Percentiles rank a stretch among this genome's conserved stretches.
phyloP scores from a whole-genome alignment of 2,329 filamentous ascomycete species.

The Penicillium sp. region DNA sequence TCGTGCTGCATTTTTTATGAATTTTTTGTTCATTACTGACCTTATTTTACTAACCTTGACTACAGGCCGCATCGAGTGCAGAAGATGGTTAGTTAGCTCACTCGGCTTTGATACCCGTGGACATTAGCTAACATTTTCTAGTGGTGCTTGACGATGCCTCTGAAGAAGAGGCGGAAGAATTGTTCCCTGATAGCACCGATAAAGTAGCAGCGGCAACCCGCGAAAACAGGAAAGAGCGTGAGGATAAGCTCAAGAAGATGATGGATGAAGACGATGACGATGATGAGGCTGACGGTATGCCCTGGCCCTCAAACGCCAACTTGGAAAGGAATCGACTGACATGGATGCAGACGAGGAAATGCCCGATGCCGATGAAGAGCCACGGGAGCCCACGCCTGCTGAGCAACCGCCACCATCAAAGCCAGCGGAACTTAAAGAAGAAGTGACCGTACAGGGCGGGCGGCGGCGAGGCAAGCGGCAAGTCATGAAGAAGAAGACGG shows the following conservation, averaged over 20 bases:
- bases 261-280: conserved; percentile 60
- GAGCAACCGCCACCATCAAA: conserved; percentile 37
- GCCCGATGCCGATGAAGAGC: conserved; percentile 51
- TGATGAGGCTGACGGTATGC: conserved; percentile 34
- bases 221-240: conserved; percentile 59
- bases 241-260: conserved; percentile 67
- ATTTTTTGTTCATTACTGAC: not conserved
- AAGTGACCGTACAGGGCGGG: conserved; percentile 58
- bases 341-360: conserved; percentile 53
- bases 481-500: conserved; percentile 82
- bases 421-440: conserved; percentile 48
- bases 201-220: conserved; percentile 36
- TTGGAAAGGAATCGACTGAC: conserved; percentile 25
- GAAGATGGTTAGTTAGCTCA: conserved; percentile 48
- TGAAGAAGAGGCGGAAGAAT: conserved; percentile 55
- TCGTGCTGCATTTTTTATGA: not conserved
- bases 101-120: not conserved
- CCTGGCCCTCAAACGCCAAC: conserved; percentile 38
- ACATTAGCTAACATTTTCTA: conserved; percentile 34
- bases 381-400: conserved; percentile 38
- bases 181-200: conserved; percentile 44
- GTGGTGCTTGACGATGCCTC: conserved; percentile 54
- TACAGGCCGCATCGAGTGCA: conserved; percentile 9
- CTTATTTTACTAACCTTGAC: not conserved
- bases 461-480: conserved; percentile 72